phyloP scores from a whole-genome alignment of 1,284 basidiomycete species.

The Sporisorium graminicola region DNA sequence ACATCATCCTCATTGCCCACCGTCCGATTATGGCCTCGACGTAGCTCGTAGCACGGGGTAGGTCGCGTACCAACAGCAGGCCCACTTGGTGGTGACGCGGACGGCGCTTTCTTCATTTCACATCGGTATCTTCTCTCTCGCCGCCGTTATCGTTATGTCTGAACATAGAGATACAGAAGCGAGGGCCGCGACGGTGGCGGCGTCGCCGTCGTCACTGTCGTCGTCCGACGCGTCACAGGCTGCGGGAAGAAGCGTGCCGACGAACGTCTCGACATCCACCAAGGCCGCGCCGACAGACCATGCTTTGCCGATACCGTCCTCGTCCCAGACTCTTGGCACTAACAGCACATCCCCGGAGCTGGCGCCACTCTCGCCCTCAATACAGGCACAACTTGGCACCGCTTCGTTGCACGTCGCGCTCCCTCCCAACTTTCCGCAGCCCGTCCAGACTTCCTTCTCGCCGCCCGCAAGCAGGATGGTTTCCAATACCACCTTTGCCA shows the following conservation, averaged over 20 bases:
- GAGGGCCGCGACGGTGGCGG: neutral
- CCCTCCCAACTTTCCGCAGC: constrained; percentile 58
- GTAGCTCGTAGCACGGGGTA: neutral
- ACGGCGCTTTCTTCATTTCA: neutral
- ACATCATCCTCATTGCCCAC: neutral
- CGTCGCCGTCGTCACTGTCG: neutral
- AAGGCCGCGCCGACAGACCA: neutral
- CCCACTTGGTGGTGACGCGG: neutral
- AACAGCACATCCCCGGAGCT: neutral
- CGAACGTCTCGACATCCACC: neutral
- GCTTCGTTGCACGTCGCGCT: constrained; percentile 55
- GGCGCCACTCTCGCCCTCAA: constrained; percentile 16
- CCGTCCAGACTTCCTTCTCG: constrained; percentile 56
- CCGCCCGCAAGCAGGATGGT: constrained; percentile 39
- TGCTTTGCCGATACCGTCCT: constrained; percentile 13
- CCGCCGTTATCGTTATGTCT: neutral
- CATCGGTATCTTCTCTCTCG: neutral
- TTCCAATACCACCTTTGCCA: constrained; percentile 23
- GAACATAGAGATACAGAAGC: neutral
- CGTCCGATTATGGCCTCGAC: neutral
- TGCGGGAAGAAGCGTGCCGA: neutral
- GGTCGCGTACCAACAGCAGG: neutral
- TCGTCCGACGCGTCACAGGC: neutral
- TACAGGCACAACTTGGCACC: constrained; percentile 23
- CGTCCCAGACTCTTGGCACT: neutral